Conservation (phyloP, 2,329 filamentous ascomycete genomes). For the Onygena corvina region DNA sequence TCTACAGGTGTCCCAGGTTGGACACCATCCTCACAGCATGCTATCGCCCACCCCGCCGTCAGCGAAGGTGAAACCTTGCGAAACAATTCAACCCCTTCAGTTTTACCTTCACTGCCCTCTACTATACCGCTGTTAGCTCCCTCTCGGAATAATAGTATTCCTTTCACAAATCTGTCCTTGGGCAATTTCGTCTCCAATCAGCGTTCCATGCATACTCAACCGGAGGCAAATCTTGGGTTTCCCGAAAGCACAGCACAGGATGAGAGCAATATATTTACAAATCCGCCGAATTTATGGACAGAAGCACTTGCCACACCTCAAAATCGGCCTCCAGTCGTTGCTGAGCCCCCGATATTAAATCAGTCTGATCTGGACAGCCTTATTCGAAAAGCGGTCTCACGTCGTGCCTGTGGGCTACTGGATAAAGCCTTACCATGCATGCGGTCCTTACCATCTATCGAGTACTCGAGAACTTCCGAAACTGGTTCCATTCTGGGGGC, state of each 20-base stretch:
- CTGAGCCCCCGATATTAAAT: too few species aligned
- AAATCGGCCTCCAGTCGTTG: too few species aligned
- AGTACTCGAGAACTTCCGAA: neutral
- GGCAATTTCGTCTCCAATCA: neutral
- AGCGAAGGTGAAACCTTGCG: neutral
- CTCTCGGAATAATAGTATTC: neutral
- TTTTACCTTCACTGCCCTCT: neutral
- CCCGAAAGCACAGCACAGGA: neutral
- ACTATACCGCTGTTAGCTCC: too few species aligned
- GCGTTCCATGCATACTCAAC: neutral
- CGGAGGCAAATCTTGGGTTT: neutral
- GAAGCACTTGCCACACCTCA: too few species aligned
- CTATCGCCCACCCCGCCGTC: neutral
- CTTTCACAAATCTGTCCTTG: neutral
- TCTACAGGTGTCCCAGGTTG: conserved; percentile 10
- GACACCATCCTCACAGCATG: neutral
- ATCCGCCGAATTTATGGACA: neutral
- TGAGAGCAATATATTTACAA: too few species aligned
- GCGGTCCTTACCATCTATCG: neutral
- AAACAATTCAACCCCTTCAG: neutral
- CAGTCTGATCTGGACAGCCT: neutral
- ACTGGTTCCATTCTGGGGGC: neutral
- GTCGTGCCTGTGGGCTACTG: neutral
- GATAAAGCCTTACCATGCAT: neutral
- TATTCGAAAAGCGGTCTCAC: neutral